Evolutionary conservation across 148 eudicot species (phyloP).

Genomic region (Vaccinium vitisidaea): DNA sequence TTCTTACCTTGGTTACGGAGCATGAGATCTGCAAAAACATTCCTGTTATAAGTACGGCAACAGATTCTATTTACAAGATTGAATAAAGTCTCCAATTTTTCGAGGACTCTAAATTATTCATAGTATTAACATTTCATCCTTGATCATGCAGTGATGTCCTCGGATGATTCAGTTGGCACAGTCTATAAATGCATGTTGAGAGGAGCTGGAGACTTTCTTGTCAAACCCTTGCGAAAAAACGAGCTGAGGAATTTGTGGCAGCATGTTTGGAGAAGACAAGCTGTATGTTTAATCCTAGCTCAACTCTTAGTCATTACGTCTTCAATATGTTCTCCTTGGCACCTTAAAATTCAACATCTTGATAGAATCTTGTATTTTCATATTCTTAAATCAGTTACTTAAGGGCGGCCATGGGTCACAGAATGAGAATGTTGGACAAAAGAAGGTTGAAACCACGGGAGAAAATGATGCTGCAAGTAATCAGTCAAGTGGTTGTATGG

Average conservation of each 20-base stretch:
- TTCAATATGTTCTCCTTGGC: neutral
- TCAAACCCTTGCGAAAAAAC: conserved; percentile 87
- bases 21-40: conserved; percentile 81
- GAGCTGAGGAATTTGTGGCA: conserved; percentile 93
- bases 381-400: conserved; percentile 32
- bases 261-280: conserved; percentile 95
- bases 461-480: conserved; percentile 76
- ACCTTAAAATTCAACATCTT: neutral
- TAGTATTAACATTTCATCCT: conserved; percentile 31
- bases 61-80: neutral
- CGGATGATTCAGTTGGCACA: conserved; percentile 70
- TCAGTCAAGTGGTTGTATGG: conserved; percentile 69
- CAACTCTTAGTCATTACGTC: neutral
- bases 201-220: conserved; percentile 92
- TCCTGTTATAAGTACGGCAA: conserved; percentile 84
- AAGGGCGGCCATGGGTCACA: conserved; percentile 36
- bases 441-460: conserved; percentile 71
- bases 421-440: conserved; percentile 52
- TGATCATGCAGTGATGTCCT: conserved; percentile 90
- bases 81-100: conserved; percentile 12
- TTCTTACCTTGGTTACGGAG: conserved; percentile 78
- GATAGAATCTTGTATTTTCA: conserved; percentile 2
- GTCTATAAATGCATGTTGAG: conserved; percentile 91
- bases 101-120: neutral
- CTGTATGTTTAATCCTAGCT: conserved; percentile 47